Evolutionary conservation across 2,329 filamentous ascomycete species (phyloP), one percentile per base, ranked within the genome.

Genomic region (Trichoderma semiorbis): DNA sequence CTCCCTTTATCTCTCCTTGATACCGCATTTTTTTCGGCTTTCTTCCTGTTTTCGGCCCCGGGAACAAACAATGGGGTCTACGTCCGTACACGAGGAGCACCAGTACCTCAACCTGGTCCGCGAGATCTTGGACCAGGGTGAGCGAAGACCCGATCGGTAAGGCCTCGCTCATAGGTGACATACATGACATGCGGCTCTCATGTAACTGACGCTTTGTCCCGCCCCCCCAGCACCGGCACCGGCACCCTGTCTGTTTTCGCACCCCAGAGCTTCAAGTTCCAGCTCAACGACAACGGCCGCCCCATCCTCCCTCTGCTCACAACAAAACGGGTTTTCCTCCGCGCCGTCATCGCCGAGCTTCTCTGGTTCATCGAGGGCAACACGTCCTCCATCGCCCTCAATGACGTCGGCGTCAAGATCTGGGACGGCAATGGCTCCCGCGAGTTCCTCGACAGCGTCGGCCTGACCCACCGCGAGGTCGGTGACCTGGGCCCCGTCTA

Each of bases 341-440:
- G 93, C 73, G 95, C 95, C 77, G 92, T 99, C 64, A 86, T 98
- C 74, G 93, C 91, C 75, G 96, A 99, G 82, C 91, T 99, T 1
- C 91, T 99, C 73, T 99, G 96, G 96, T 99, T 99, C 83, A 87
- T 99, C 76, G 88, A 90, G 58, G 96, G 94, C 78, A 89, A 85
- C 78, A 99, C 96, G 3, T 94, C 93, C 1, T 95, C 93, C 1
- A 83, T 89, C 5, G 85, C 94, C 0, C 90, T 99, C 3, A 91
- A 89, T 72, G 90, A 91, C 14, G 90, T 91, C 2, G 94, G 94
- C 34, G 91, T 99, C 78, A 97, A 97, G 83, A 99, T 99, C 80
- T 99, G 96, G 96, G 96, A 99, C 80, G 95, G 95, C 77, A 99
- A 99, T 80, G 96, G 95, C 57, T 94, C 91, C 61, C 93, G 96